Conservation (phyloP, 108 stramenopile genomes). For the Skeletonema tropicum region DNA sequence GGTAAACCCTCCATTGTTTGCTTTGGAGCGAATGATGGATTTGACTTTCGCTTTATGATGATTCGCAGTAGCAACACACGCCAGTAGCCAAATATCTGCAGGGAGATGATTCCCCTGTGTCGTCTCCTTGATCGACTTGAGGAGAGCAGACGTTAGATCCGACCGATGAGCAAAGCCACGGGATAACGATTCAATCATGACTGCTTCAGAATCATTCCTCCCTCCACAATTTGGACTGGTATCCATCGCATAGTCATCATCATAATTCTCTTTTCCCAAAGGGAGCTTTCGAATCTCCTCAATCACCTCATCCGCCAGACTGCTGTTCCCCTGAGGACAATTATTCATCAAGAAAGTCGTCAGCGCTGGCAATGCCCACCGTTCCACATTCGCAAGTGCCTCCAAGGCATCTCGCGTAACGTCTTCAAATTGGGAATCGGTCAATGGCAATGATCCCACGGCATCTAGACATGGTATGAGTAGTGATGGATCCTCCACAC, state of each 20-base stretch:
- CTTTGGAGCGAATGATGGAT: constrained; percentile 37
- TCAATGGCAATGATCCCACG: constrained; percentile 45
- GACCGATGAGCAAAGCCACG: constrained; percentile 42
- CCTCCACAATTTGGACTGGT: background rate
- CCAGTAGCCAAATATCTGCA: constrained; percentile 55
- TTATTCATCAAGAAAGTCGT: constrained; percentile 50
- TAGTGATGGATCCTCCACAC: constrained; percentile 43
- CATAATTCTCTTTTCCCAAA: constrained; percentile 19
- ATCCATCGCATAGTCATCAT: constrained; percentile 3
- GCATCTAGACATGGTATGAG: constrained; percentile 58
- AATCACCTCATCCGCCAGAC: constrained; percentile 37
- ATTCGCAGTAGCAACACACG: constrained; percentile 48
- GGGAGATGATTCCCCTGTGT: constrained; percentile 28
- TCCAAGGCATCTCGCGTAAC: constrained; percentile 45
- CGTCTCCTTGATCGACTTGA: constrained; percentile 40
- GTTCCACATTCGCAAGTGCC: constrained; percentile 41
- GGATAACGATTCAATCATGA: constrained; percentile 45
- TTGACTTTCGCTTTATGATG: constrained; percentile 52
- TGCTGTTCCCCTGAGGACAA: constrained; percentile 22
- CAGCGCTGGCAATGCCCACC: constrained; percentile 49
- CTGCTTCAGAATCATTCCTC: constrained; percentile 11
- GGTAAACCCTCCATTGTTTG: constrained; percentile 38
- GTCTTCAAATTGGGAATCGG: constrained; percentile 5
- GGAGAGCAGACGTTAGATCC: constrained; percentile 38
- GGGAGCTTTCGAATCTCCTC: constrained; percentile 46